Conservation (phyloP, 768 basidiomycete genomes). For the Suillus decipiens region DNA sequence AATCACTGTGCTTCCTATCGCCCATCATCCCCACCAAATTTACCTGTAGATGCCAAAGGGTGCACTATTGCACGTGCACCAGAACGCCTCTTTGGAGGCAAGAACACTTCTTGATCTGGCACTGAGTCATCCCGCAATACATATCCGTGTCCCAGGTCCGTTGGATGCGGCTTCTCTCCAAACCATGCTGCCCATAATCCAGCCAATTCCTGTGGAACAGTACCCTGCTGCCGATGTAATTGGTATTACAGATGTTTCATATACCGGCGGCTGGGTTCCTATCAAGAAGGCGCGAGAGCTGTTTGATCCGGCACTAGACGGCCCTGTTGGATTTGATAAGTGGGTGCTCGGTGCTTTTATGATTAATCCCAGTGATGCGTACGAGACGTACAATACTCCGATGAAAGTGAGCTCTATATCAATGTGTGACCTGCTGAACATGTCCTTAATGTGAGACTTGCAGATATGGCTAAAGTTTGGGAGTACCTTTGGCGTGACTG, state of each 20-base stretch:
- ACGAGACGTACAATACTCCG: slow-evolving; percentile 42
- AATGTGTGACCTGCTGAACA: not conserved
- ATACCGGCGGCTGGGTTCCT: slow-evolving; percentile 39
- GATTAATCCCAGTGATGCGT: slow-evolving; percentile 46
- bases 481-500: slow-evolving; percentile 20
- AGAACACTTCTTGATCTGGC: slow-evolving; percentile 37
- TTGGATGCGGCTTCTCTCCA: slow-evolving; percentile 28
- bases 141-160: slow-evolving; percentile 33
- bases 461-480: slow-evolving; percentile 27
- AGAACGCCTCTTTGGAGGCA: slow-evolving; percentile 43
- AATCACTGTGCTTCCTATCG: not conserved
- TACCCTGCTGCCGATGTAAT: slow-evolving; percentile 16
- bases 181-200: slow-evolving; percentile 36
- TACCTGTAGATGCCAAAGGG: slow-evolving; percentile 49
- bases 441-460: not conserved
- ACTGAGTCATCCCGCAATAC: slow-evolving; percentile 39
- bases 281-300: slow-evolving; percentile 36
- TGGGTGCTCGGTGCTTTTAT: slow-evolving; percentile 40
- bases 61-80: slow-evolving; percentile 46
- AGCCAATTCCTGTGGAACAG: slow-evolving; percentile 28
- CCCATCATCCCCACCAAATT: not conserved
- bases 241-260: slow-evolving; percentile 31
- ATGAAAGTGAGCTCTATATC: slow-evolving; percentile 32
- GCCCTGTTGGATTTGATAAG: slow-evolving; percentile 43
- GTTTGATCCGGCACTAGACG: slow-evolving; percentile 38